phyloP scores from a whole-genome alignment of 306 rosid species.

The Quercus engelmannii region DNA sequence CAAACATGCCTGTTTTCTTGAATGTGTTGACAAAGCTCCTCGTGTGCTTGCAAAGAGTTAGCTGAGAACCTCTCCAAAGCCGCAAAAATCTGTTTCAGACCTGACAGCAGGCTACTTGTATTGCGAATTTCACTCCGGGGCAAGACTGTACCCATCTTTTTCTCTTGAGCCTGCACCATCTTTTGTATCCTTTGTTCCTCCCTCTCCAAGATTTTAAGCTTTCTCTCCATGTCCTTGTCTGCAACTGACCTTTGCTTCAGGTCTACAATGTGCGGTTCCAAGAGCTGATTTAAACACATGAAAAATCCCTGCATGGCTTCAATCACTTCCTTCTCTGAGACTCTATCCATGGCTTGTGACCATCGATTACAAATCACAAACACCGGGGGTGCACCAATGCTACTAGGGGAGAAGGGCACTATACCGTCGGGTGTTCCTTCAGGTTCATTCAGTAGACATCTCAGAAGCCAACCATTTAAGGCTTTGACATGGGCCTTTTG shows the following conservation, averaged over 20 bases:
- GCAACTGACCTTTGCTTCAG: conserved; percentile 36
- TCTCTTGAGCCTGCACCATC: conserved; percentile 37
- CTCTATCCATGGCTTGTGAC: conserved; percentile 55
- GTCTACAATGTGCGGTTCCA: conserved; percentile 45
- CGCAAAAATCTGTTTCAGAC: conserved; percentile 49
- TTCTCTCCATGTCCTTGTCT: conserved; percentile 61
- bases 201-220: conserved; percentile 36
- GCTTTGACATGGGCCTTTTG: conserved; percentile 65
- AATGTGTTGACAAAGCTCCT: conserved; percentile 52
- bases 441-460: conserved; percentile 59
- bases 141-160: conserved; percentile 17
- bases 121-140: conserved; percentile 20
- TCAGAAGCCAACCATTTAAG: conserved; percentile 68
- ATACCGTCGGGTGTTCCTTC: conserved; percentile 38
- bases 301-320: conserved; percentile 56
- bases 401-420: conserved; percentile 49
- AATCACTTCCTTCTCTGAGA: conserved; percentile 55
- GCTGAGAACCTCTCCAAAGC: conserved; percentile 57
- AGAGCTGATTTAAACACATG: conserved; percentile 27
- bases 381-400: conserved; percentile 62
- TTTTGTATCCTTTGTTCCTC: conserved; percentile 56
- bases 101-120: conserved; percentile 22
- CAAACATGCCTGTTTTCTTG: conserved; percentile 20
- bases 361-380: conserved; percentile 63
- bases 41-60: conserved; percentile 42